Evolutionary conservation across 2,329 filamentous ascomycete genomes (phyloP).

Genomic region (Xylariomycetidae sp.): DNA sequence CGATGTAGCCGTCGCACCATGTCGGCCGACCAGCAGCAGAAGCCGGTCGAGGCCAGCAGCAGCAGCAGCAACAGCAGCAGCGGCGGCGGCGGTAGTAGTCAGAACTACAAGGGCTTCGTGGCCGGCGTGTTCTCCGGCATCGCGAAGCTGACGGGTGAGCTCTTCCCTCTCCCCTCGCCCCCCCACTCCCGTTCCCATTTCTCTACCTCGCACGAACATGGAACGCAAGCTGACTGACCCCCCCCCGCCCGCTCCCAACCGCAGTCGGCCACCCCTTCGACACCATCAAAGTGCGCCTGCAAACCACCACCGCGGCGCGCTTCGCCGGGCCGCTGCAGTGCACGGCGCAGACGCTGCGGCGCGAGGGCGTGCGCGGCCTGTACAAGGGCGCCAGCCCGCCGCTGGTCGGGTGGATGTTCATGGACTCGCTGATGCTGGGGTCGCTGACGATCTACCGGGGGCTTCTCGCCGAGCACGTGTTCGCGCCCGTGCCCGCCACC

Average conservation of each 20-base stretch:
- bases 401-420: conserved; percentile 95
- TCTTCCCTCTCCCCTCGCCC: neutral
- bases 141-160: conserved; percentile 75
- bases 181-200: neutral
- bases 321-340: conserved; percentile 87
- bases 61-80: conserved; percentile 31
- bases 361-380: conserved; percentile 77
- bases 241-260: conserved; percentile 1
- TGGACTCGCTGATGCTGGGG: conserved; percentile 89
- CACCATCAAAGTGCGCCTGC: conserved; percentile 91
- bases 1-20: conserved; percentile 17
- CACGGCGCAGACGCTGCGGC: conserved; percentile 72
- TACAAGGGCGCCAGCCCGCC: conserved; percentile 95
- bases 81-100: conserved; percentile 18
- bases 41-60: conserved; percentile 16
- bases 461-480: conserved; percentile 74
- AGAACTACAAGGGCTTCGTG: conserved; percentile 91
- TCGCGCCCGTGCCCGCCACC: conserved; percentile 37
- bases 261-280: conserved; percentile 74
- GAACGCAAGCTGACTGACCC: conserved; percentile 1
- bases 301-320: conserved; percentile 70
- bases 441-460: conserved; percentile 86
- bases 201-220: neutral
- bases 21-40: conserved; percentile 30
- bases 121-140: conserved; percentile 94